Conservation (phyloP, 208 protist species). For the Crithidia bombi region DNA sequence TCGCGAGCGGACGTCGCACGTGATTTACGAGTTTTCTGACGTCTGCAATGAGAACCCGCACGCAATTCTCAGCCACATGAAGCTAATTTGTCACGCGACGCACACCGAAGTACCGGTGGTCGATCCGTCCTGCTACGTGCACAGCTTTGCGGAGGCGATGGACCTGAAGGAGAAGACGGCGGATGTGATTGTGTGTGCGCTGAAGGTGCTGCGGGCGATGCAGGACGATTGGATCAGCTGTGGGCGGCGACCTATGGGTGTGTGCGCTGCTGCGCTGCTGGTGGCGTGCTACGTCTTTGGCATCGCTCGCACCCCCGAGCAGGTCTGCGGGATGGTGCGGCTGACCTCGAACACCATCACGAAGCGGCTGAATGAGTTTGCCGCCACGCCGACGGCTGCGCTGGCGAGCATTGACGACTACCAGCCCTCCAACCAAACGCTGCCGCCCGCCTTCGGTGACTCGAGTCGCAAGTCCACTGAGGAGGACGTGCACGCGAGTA, state of each 20-base stretch:
- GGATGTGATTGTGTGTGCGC: slow-evolving; percentile 80
- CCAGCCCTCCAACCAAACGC: slow-evolving; percentile 50
- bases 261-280: slow-evolving; percentile 89
- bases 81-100: slow-evolving; percentile 76
- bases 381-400: slow-evolving; percentile 66
- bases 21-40: slow-evolving; percentile 92
- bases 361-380: slow-evolving; percentile 87
- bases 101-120: slow-evolving; percentile 84
- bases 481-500: slow-evolving; percentile 70
- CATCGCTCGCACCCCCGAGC: slow-evolving; percentile 76
- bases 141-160: slow-evolving; percentile 88
- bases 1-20: slow-evolving; percentile 79
- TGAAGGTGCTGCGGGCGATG: slow-evolving; percentile 91
- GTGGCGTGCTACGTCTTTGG: slow-evolving; percentile 88
- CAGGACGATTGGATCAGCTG: slow-evolving; percentile 91
- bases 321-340: slow-evolving; percentile 88
- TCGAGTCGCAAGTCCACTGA: slow-evolving; percentile 53
- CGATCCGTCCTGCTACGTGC: slow-evolving; percentile 87
- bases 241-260: slow-evolving; percentile 87
- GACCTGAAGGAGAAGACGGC: slow-evolving; percentile 69
- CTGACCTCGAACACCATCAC: slow-evolving; percentile 83
- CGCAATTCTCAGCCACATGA: slow-evolving; percentile 77
- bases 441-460: slow-evolving; percentile 77
- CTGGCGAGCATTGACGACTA: slow-evolving; percentile 86
- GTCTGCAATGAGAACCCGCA: slow-evolving; percentile 55